Evolutionary conservation across 2,329 filamentous ascomycete species (phyloP).

Genomic region (Trichoderma citrinoviride): DNA sequence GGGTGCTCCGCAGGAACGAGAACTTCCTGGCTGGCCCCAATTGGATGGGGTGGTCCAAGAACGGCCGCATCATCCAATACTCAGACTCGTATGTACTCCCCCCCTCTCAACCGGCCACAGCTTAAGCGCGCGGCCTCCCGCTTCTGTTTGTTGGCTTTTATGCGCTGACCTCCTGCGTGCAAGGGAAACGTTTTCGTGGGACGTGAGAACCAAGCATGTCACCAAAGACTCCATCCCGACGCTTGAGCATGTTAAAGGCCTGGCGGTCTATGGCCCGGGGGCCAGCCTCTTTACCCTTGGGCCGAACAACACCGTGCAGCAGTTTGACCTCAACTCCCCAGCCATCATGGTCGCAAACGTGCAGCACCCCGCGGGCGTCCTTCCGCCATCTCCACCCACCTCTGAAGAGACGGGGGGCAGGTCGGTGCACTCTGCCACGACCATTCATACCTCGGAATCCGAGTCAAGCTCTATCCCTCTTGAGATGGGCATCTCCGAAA

Average conservation of each 20-base stretch:
- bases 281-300: constrained; percentile 92
- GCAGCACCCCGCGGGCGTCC: constrained; percentile 75
- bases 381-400: constrained; percentile 79
- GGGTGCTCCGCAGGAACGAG: constrained; percentile 78
- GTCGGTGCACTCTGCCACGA: constrained; percentile 45
- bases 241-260: constrained; percentile 72
- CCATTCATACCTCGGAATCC: constrained; percentile 51
- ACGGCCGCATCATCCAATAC: constrained; percentile 90
- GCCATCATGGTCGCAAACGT: constrained; percentile 80
- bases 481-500: constrained; percentile 63
- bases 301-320: constrained; percentile 83
- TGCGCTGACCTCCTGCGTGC: constrained; percentile 33
- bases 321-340: constrained; percentile 87
- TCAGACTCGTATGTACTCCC: constrained; percentile 83
- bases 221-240: constrained; percentile 87
- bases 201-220: constrained; percentile 96
- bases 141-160: constrained; percentile 24
- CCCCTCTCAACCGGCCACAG: constrained; percentile 24
- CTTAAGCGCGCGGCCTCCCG: constrained; percentile 49
- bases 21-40: constrained; percentile 72
- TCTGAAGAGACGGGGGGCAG: constrained; percentile 68
- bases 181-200: constrained; percentile 94
- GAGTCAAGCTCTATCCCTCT: constrained; percentile 55
- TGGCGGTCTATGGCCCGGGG: constrained; percentile 85
- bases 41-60: constrained; percentile 99